Evolutionary conservation across 257 asterid genomes (phyloP).

Genomic region (Asclepias syriaca): DNA sequence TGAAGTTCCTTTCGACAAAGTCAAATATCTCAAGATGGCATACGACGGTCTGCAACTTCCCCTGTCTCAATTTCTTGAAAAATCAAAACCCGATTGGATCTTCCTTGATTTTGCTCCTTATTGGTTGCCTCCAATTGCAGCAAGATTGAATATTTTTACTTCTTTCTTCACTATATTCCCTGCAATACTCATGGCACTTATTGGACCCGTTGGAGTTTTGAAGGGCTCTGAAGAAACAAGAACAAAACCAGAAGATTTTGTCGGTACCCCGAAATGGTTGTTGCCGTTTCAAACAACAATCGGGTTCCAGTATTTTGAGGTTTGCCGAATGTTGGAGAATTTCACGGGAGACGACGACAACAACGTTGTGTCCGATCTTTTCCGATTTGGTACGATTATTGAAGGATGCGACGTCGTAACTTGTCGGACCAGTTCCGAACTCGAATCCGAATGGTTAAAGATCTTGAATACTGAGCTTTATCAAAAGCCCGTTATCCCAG

Average conservation of each 20-base stretch:
- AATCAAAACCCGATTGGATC: slow-evolving; percentile 28
- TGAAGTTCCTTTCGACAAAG: slow-evolving; percentile 21
- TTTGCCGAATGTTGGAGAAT: background rate
- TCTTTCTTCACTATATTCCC: slow-evolving; percentile 10
- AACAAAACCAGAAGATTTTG: slow-evolving; percentile 23
- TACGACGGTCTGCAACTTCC: slow-evolving; percentile 24
- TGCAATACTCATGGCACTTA: background rate
- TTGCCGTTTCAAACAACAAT: slow-evolving; percentile 25
- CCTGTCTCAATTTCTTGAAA: slow-evolving; percentile 15
- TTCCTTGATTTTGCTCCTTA: slow-evolving; percentile 25
- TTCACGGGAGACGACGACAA: slow-evolving; percentile 4
- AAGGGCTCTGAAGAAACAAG: slow-evolving; percentile 6
- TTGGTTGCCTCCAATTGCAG: slow-evolving; percentile 28
- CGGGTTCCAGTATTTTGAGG: slow-evolving; percentile 5
- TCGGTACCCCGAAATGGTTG: slow-evolving; percentile 26
- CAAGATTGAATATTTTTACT: slow-evolving; percentile 8
- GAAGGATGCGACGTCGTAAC: slow-evolving; percentile 10
- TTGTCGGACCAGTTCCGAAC: slow-evolving; percentile 20
- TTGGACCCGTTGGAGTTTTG: slow-evolving; percentile 13
- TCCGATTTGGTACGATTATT: background rate
- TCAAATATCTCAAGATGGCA: slow-evolving; percentile 32
- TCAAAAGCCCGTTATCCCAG: slow-evolving; percentile 23
- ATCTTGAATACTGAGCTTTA: slow-evolving; percentile 10
- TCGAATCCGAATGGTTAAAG: slow-evolving; percentile 29
- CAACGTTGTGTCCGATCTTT: slow-evolving; percentile 7